Base-by-base conservation (phyloP, 2,329 filamentous ascomycete species). In the Talaromyces sp. region DNA sequence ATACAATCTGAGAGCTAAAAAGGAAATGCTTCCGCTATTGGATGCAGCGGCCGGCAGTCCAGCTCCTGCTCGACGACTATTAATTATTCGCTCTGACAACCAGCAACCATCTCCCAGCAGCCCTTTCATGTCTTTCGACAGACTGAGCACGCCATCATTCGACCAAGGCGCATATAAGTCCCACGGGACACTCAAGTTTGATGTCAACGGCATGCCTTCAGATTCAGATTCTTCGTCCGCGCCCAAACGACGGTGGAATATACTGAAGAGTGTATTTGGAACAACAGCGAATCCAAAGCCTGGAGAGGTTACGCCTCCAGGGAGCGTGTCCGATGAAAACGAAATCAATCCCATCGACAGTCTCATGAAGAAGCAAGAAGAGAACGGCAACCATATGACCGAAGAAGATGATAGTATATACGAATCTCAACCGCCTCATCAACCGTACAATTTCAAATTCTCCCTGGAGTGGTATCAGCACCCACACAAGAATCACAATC, bases 61-160 rank as follows among this genome's bases (percentile, higher is more conserved):
- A 6, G 92, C 92, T 2, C 92, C 93, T 1, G 90, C 91, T 56
- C 91, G 94, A 72, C 86, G 91, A 67, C 91, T 97, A 67, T 87
- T 96, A 77, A 97, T 97, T 71, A 90, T 97, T 69, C 89, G 92
- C 65, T 93, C 91, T 68, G 93, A 97, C 74, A 86, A 84, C 68
- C 82, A 84, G 65, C 82, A 84, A 66, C 79, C 83, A 39, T 81
- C 83, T 58, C 77, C 79, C 58, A 79, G 72, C 43, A 73, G 82
- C 62, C 79, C 87, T 16, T 88, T 89, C 69, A 80, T 89, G 54
- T 86, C 86, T 0, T 89, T 89, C 69, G 87, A 90, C 68, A 85
- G 85, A n/a, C 81, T 88, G 35, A 76, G 86, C 27, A 76, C 76
- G 2, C 73, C 69, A 45, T 63, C 67, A 19, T 41, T 52, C 13